phyloP scores from a whole-genome alignment of 164 flowering plant genomes.

The Tetracentron sinense region DNA sequence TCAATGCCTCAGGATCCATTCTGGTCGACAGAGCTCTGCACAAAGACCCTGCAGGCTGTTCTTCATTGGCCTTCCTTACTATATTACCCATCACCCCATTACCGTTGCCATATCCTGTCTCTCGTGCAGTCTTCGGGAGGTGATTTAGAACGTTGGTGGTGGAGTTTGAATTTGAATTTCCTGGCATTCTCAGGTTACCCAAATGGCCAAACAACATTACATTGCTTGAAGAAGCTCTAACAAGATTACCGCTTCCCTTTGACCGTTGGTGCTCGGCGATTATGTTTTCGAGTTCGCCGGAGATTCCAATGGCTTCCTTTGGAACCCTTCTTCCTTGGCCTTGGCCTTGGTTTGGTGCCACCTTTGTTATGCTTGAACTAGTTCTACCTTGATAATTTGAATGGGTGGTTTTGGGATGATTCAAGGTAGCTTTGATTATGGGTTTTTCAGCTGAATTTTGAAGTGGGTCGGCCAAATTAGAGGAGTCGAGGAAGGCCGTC shows the following conservation, averaged over 20 bases:
- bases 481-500: slow-evolving; percentile 18
- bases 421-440: slow-evolving; percentile 2
- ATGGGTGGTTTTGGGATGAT: not conserved
- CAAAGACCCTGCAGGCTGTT: slow-evolving; percentile 25
- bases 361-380: slow-evolving; percentile 13
- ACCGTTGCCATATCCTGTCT: slow-evolving; percentile 15
- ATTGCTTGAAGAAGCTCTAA: slow-evolving; percentile 81
- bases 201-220: slow-evolving; percentile 67
- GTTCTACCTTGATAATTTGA: not conserved
- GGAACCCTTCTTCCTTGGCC: slow-evolving; percentile 41
- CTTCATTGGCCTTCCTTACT: slow-evolving; percentile 30
- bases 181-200: slow-evolving; percentile 67
- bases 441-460: slow-evolving; percentile 21
- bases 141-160: slow-evolving; percentile 29
- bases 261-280: slow-evolving; percentile 53
- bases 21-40: slow-evolving; percentile 44
- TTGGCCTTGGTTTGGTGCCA: slow-evolving; percentile 21
- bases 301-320: slow-evolving; percentile 41
- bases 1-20: slow-evolving; percentile 55
- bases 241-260: slow-evolving; percentile 37
- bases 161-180: slow-evolving; percentile 18
- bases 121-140: slow-evolving; percentile 39
- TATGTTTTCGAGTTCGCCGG: slow-evolving; percentile 82
- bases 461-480: slow-evolving; percentile 5
- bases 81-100: slow-evolving; percentile 50